Percentiles rank a stretch among this genome's conserved stretches.
phyloP scores from a whole-genome alignment of 192 early-diverging fungal species.

The Coemansia sp. region DNA sequence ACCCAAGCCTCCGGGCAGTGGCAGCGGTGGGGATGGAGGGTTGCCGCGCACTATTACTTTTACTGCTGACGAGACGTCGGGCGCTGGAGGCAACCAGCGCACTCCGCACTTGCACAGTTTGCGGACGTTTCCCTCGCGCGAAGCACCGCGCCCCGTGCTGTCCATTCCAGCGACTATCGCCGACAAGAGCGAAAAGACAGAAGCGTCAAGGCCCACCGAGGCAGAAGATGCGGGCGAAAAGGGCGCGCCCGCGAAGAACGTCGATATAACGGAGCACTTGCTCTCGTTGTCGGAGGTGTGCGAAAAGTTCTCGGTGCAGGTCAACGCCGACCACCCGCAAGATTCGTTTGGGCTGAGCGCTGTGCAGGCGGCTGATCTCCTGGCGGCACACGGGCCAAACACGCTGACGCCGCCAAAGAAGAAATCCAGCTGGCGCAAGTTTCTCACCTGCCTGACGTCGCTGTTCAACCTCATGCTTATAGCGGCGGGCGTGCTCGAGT shows the following conservation, averaged over 20 bases:
- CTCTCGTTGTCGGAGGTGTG: constrained; percentile 61
- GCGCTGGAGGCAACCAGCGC: constrained; percentile 5
- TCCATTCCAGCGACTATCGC: neutral
- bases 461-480: constrained; percentile 93
- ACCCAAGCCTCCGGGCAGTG: neutral
- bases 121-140: constrained; percentile 7
- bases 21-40: neutral
- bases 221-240: neutral
- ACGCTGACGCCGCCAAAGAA: constrained; percentile 86
- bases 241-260: constrained; percentile 19
- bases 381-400: constrained; percentile 81
- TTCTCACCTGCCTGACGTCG: constrained; percentile 70
- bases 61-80: constrained; percentile 13
- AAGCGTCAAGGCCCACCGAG: neutral
- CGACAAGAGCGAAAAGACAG: constrained; percentile 8
- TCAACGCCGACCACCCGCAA: constrained; percentile 65
- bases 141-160: constrained; percentile 6
- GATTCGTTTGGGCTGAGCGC: constrained; percentile 71
- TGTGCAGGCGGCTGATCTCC: constrained; percentile 65
- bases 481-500: constrained; percentile 78
- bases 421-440: constrained; percentile 74
- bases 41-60: constrained; percentile 29
- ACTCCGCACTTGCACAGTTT: constrained; percentile 6
- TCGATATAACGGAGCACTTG: constrained; percentile 65
- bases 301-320: constrained; percentile 48